A percentile compares a stretch with the other conserved stretches of the same genome.
Evolutionary conservation across 2,329 filamentous ascomycete genomes (phyloP).

Genomic region (Cercospora zeina): DNA sequence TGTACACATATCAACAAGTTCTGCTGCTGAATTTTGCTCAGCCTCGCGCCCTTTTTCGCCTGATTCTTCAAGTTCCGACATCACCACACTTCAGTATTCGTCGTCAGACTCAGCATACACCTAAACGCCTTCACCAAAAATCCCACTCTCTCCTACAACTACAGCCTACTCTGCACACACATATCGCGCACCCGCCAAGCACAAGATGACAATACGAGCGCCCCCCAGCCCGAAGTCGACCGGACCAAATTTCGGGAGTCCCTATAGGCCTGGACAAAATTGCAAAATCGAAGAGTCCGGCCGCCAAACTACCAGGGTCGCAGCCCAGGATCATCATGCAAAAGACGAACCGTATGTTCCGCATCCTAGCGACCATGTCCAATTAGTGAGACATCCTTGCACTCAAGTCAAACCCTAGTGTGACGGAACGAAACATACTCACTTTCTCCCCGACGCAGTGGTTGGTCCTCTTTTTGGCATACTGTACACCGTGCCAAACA

Average conservation of each 20-base stretch:
- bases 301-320: neutral
- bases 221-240: neutral
- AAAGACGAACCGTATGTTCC: too few relatives aligned
- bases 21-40: neutral
- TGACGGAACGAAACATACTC: neutral
- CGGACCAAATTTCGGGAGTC: neutral
- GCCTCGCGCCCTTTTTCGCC: too few relatives aligned
- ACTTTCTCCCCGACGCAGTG: neutral
- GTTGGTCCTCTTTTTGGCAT: too few relatives aligned
- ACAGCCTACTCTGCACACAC: neutral
- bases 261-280: neutral
- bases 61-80: neutral
- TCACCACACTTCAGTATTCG: too few relatives aligned
- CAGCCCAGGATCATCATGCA: neutral
- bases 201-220: neutral
- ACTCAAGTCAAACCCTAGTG: neutral
- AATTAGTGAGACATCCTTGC: neutral
- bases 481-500: too few relatives aligned
- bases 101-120: neutral
- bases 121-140: neutral
- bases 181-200: neutral
- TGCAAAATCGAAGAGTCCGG: too few relatives aligned
- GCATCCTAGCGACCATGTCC: neutral
- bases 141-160: neutral
- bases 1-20: slow-evolving; percentile 1